Evolutionary conservation across 495 filamentous ascomycete genomes (phyloP), one percentile per base, ranked within the genome.

Genomic region (Xanthoparmelia taractica): DNA sequence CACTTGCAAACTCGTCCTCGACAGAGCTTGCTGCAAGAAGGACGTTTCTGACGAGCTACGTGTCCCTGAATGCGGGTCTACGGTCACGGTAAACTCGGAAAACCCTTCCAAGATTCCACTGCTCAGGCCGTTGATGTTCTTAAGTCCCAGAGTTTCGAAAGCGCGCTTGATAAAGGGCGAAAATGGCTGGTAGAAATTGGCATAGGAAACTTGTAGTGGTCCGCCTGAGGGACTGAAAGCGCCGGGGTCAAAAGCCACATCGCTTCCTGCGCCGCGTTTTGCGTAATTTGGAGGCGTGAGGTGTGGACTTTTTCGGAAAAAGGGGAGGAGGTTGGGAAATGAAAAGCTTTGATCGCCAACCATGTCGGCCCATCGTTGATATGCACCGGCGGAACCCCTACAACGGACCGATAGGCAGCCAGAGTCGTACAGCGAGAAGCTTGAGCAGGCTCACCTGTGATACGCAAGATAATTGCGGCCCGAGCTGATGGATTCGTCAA

Each of bases 261-360:
- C 78, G 0, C 77, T 76, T 66, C 85, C 86, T 5, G 66, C 34
- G 4, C 67, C 65, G 27, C 75, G 72, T 0, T 41, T 29, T 0
- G 59, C 58, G 1, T n/a, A 38, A 31, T 81, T 72, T 0, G 84
- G 84, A 0, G 78, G 70, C 0, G 80, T 83, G 68, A 84, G 83
- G 1, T 76, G 57, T 0, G 75, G 63, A 56, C 76, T 80, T 57
- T 78, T 79, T 64, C 84, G 71, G 64, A 79, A 87, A 63, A 77
- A 84, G 0, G 82, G 80, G 0, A 85, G 72, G 1, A 83, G 60
- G 45, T 78, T 73, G 18, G 82, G 75, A 45, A 76, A 88, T 6
- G 71, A 73, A 63, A 82, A 89, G 56, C 72, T 78, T 2, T 75
- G 41, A 65, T 87, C 85, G 48, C 78, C 77, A 4, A 87, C 82